These are phyloP conservation scores for Lentithecium fluviatile DNA, from an alignment of 495 filamentous ascomycete species.

Conservation along the genomic window DNA sequence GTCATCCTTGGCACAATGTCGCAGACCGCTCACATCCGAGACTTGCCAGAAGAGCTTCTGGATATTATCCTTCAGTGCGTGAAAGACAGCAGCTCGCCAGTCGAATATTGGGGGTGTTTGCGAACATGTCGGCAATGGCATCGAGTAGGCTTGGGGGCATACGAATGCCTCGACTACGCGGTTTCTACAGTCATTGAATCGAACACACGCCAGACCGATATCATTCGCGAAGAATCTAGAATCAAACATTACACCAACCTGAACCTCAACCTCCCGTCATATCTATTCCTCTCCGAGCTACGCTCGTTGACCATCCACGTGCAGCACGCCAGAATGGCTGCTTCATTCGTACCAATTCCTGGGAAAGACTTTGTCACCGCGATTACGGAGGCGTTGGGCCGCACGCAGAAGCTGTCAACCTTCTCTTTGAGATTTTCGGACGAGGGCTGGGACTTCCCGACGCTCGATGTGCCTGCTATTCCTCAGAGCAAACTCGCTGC, in stretches of 20 bases:
- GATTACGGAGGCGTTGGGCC: background rate
- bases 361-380: conserved; percentile 5
- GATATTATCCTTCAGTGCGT: conserved; percentile 5
- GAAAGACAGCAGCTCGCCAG: background rate
- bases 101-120: conserved; percentile 8
- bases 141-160: conserved; percentile 4
- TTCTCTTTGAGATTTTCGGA: conserved; percentile 18
- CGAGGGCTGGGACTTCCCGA: conserved; percentile 21
- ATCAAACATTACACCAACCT: background rate
- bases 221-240: background rate
- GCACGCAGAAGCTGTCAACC: conserved; percentile 6
- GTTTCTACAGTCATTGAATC: conserved; percentile 16
- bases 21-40: background rate
- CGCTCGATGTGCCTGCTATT: conserved; percentile 16
- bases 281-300: conserved; percentile 7
- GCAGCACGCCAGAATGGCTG: conserved; percentile 5
- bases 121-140: conserved; percentile 17
- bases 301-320: conserved; percentile 18
- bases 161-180: conserved; percentile 5
- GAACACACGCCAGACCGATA: background rate
- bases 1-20: no score
- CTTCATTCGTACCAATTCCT: background rate
- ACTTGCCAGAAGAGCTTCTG: conserved; percentile 20
- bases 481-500: conserved; percentile 10
- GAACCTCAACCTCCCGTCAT: background rate